These are phyloP conservation scores for Geotrichum aggregatum DNA, from an alignment of 1,139 yeast genomes.

Conservation along the genomic window DNA sequence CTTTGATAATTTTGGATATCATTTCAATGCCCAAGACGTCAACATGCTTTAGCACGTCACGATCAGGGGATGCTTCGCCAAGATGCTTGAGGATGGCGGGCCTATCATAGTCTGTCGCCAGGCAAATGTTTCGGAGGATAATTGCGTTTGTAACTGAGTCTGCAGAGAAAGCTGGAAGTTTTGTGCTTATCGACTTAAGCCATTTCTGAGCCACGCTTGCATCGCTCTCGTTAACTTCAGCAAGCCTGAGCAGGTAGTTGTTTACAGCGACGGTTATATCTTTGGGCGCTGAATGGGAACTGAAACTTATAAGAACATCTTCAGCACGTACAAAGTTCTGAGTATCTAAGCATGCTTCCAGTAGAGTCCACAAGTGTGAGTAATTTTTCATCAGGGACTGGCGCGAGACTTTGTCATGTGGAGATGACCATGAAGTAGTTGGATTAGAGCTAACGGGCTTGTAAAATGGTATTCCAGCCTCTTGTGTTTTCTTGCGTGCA, in stretches of 20 bases:
- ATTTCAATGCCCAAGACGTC: constrained; percentile 70
- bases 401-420: constrained; percentile 34
- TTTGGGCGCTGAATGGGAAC: constrained; percentile 42
- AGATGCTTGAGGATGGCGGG: constrained; percentile 11
- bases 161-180: constrained; percentile 31
- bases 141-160: constrained; percentile 39
- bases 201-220: constrained; percentile 33
- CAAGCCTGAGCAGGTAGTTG: constrained; percentile 47
- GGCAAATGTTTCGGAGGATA: constrained; percentile 35
- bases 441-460: constrained; percentile 4
- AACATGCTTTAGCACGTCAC: constrained; percentile 53
- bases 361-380: constrained; percentile 65
- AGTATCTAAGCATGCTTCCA: constrained; percentile 74
- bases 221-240: constrained; percentile 38
- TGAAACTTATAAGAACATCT: constrained; percentile 56
- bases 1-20: constrained; percentile 44
- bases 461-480: neutral
- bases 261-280: constrained; percentile 47
- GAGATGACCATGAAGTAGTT: constrained; percentile 36
- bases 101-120: constrained; percentile 26
- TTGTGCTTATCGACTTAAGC: constrained; percentile 30
- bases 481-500: neutral
- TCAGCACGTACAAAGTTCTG: constrained; percentile 70
- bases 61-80: neutral
- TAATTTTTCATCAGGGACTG: constrained; percentile 45